Conservation (phyloP, 192 early-diverging fungal species). For the Lobosporangium transversale region DNA sequence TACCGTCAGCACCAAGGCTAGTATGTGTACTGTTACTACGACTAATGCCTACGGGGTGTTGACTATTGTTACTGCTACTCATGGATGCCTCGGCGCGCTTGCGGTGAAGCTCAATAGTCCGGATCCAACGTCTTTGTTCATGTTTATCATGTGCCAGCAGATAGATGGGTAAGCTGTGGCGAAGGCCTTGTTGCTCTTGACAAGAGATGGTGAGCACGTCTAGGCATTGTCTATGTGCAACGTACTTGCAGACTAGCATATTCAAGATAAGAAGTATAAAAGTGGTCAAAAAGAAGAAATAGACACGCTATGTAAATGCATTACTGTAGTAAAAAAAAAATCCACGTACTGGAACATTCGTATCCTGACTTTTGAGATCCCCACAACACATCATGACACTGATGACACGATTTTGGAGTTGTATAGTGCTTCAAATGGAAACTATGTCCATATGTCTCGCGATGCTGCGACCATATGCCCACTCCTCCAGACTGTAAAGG, state of each 20-base stretch:
- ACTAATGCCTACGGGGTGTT: background rate
- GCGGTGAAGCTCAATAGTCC: slow-evolving; percentile 48
- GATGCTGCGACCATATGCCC: slow-evolving; percentile 25
- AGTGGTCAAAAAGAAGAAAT: background rate
- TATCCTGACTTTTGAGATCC: slow-evolving; percentile 51
- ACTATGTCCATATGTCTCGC: slow-evolving; percentile 39
- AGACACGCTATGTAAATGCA: background rate
- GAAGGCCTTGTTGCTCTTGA: slow-evolving; percentile 52
- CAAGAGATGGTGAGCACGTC: slow-evolving; percentile 47
- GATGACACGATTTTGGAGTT: slow-evolving; percentile 45
- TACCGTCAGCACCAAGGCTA: background rate
- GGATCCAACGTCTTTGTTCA: slow-evolving; percentile 51
- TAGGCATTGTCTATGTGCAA: slow-evolving; percentile 51
- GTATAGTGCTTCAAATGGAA: slow-evolving; percentile 46
- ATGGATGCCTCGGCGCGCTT: slow-evolving; percentile 9
- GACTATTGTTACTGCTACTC: background rate
- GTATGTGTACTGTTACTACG: too few species aligned
- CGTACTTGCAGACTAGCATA: slow-evolving; percentile 44
- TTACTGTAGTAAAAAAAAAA: background rate
- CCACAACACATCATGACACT: slow-evolving; percentile 53
- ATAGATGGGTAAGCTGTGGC: slow-evolving; percentile 48
- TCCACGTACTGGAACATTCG: slow-evolving; percentile 34
- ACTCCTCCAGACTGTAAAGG: slow-evolving; percentile 3
- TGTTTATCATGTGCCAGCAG: slow-evolving; percentile 51
- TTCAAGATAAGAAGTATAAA: background rate